Base-by-base conservation (phyloP, 768 basidiomycete genomes). In the Lepiota subincarnata region DNA sequence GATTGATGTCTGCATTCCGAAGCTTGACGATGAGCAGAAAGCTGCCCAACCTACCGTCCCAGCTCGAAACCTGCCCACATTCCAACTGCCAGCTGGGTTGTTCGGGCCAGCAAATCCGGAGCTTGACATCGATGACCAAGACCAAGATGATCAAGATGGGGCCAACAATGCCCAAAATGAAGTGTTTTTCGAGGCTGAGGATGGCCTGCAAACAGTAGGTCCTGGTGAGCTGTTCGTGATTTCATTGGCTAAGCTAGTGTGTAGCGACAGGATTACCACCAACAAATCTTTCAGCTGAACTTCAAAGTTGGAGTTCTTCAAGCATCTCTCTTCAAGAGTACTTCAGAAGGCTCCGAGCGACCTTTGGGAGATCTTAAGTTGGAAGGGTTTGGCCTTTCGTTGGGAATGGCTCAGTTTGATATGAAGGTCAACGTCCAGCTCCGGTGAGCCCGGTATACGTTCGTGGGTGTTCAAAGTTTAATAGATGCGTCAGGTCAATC, bases 1-100 rank as follows among this genome's bases (percentile, higher is more conserved):
- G 53, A 81, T 98, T 60, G 95, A 98, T 62, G 85, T 94, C 22
- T 83, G 86, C 24, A 85, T 98, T 36, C 97, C 97, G 12, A 81
- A 86, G 54, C 87, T 98, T 60, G 86, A 81, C 40, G 73, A 79
- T 20, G 75, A 70, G 19, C 26, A 66, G 61, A 43, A 55, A 8
- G 51, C 34, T 12, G 65, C 66, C 10, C 48, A 53, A 42, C 44
- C 53, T 10, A 26, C 41, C 10, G 60, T 34, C 16, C 59, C 58
- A 48, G 58, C 59, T 2, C 62, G 59, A 42, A 59, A 63, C 19
- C 60, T 68, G 31, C 52, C 72, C 5, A 61, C 62, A 16, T 81
- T 87, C 62, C 78, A 77, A 48, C 67, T 85, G 35, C 74, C 84
- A 13, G 59, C 80, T 3, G 74, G 73, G 34, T 64, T 89, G 3